Conservation (phyloP, 306 rosid species). For the Sicyos edulis region DNA sequence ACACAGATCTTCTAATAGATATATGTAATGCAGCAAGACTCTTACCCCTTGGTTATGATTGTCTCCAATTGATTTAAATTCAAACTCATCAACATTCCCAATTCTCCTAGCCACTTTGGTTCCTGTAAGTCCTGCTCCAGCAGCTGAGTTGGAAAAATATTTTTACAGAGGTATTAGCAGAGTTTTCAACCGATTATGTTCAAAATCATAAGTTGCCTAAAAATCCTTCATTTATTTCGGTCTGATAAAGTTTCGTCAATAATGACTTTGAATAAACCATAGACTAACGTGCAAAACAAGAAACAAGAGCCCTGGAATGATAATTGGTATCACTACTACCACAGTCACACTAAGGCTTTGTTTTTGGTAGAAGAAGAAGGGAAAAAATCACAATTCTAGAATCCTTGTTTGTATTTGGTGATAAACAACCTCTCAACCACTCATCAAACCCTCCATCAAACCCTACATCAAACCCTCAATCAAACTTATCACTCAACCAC, state of each 20-base stretch:
- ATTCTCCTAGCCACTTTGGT: constrained; percentile 57
- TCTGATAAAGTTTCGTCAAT: not conserved
- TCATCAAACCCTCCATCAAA: too few relatives aligned
- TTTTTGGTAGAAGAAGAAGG: too few relatives aligned
- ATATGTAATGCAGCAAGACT: constrained; percentile 13
- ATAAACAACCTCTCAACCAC: too few relatives aligned
- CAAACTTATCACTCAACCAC: too few relatives aligned
- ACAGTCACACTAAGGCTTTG: too few relatives aligned
- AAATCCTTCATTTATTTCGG: not conserved
- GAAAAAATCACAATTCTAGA: too few relatives aligned
- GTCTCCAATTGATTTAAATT: constrained; percentile 44
- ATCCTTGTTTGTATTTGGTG: too few relatives aligned
- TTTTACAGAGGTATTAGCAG: constrained; percentile 2
- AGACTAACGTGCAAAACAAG: not conserved
- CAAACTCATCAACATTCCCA: constrained; percentile 46
- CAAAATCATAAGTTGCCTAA: not conserved
- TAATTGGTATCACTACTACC: constrained; percentile 1
- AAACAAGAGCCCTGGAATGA: not conserved
- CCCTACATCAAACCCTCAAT: too few relatives aligned
- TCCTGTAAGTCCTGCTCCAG: constrained; percentile 61
- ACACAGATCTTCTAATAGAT: constrained; percentile 1
- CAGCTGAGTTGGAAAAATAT: constrained; percentile 34
- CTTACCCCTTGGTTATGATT: constrained; percentile 54
- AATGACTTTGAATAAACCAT: not conserved
- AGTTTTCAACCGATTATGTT: not conserved